Evolutionary conservation across 495 filamentous ascomycete genomes (phyloP).

Genomic region (Lasiosphaeriaceae sp.): DNA sequence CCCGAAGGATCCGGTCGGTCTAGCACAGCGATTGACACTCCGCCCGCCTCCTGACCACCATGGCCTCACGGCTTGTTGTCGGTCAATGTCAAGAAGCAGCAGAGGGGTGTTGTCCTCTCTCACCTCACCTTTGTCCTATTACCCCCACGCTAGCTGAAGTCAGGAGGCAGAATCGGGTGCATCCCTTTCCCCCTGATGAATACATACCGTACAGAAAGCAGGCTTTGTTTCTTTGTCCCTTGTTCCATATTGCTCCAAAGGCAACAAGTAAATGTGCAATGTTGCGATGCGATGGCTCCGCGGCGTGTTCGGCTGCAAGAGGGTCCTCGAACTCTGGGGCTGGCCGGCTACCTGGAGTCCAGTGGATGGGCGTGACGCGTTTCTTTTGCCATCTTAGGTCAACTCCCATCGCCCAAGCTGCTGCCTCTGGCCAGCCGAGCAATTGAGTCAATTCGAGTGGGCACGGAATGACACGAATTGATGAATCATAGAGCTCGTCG

Average conservation of each 20-base stretch:
- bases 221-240: too few species aligned
- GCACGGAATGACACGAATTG: constrained; percentile 9
- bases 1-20: constrained; percentile 12
- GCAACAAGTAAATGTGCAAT: too few species aligned
- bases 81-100: not conserved
- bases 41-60: constrained; percentile 1
- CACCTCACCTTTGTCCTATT: not conserved
- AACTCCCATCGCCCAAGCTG: constrained; percentile 3
- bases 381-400: constrained; percentile 13
- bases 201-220: too few species aligned
- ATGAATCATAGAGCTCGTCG: constrained; percentile 16
- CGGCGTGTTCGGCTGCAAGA: not conserved
- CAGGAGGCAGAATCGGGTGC: too few species aligned
- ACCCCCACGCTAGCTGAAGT: not conserved
- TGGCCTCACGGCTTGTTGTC: not conserved
- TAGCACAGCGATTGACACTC: constrained; percentile 5
- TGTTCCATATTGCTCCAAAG: too few species aligned
- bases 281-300: not conserved
- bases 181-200: too few species aligned
- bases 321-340: not conserved
- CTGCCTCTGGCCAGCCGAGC: constrained; percentile 6
- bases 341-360: not conserved
- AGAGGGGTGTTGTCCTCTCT: not conserved
- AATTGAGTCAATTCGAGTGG: constrained; percentile 17
- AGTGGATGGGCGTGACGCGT: constrained; percentile 5